Base-by-base conservation (phyloP, 495 filamentous ascomycete species). In the Talaromyces ruber region DNA sequence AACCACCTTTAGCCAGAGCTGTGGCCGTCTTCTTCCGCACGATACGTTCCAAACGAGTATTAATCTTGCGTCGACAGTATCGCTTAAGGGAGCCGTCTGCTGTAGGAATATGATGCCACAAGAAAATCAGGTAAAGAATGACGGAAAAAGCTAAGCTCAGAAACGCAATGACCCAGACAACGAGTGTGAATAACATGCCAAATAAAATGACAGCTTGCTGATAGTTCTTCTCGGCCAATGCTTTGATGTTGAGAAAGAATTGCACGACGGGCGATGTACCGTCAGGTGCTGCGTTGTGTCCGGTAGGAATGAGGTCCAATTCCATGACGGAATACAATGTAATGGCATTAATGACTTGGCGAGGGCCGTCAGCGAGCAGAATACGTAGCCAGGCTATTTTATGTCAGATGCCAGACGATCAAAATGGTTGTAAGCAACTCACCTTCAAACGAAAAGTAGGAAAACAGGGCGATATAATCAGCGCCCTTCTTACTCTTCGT, bases 391-490 rank as follows among this genome's bases (percentile, higher is more conserved):
- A 97, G 58, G 89, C 90, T 90, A 64, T 7, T 43, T 26, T 11
- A 21, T 57, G 29, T 75, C 58, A 77, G 67, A 34, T 59, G 14
- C 4, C 60, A 54, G 5, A 14, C 7, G 12, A 12, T 18, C 3
- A 0, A 26, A 25, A 54, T 11, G 16, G 12, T 9, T 26, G 21
- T 28, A 14, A 6, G 28, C 16, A 26, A 71, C 84, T 76, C 71
- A 91, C 91, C 87, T 77, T 97, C 88, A 71, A 97, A 97, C 18
- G 88, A 88, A 73, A 97, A 98, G 68, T 96, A 97, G 30, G 91
- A 88, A 68, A 97, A 96, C 2, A 98, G 80, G 11, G 93, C 94
- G 45, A 96, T 80, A 70, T 96, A 96, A 71, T 97, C 93, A 29
- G 86, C 84, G 11, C 92, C 91, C 71, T 96, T 93, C 70, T 88